Base-by-base conservation (phyloP, 1,139 yeast genomes). In the Sugiyamaella castrensis region DNA sequence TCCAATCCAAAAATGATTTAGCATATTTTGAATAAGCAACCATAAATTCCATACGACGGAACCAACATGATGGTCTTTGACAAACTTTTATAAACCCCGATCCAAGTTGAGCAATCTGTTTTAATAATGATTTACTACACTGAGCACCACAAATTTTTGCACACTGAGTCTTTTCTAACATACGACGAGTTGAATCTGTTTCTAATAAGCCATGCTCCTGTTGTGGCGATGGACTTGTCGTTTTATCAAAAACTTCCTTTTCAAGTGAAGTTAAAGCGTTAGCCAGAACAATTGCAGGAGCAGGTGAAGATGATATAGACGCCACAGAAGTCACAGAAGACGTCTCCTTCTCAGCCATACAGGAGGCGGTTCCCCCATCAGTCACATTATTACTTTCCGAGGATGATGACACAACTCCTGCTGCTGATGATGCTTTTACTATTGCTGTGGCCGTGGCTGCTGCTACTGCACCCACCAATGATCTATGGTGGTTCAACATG, bases 1-100 rank as follows among this genome's bases (percentile, higher is more conserved):
- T 56, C 56, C 56, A 56, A 30, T 50, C 53, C 24, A 57, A 45
- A 48, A 59, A 60, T 34, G 52, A 49, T 30, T 50, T 51, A 32
- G 61, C 51, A 44, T 51, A 59, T 34, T 47, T 42, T 10, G 55
- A 50, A 44, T 56, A 60, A 6, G 61, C 55, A 8, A 53, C 61
- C 47, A 57, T 51, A 37, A 60, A 60, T 40, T 53, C 46, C 31
- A 58, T 46, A 27, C 62, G 44, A 8, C 50, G 41, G 35, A 56
- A 45, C 51, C 53, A 52, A 44, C 62, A 56, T 2, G 44, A 15
- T 11, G 60, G 58, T 29, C 19, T 27, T 5, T 51, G 52, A 38
- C 61, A 56, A 6, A 59, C 55, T 2, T 46, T 35, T 29, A 57
- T 40, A 45, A 59, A 60, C 9, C 52, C 50, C 11, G 46, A 32